Evolutionary conservation across 2,329 filamentous ascomycete genomes (phyloP).

Genomic region (Arthrinium puccinioides): DNA sequence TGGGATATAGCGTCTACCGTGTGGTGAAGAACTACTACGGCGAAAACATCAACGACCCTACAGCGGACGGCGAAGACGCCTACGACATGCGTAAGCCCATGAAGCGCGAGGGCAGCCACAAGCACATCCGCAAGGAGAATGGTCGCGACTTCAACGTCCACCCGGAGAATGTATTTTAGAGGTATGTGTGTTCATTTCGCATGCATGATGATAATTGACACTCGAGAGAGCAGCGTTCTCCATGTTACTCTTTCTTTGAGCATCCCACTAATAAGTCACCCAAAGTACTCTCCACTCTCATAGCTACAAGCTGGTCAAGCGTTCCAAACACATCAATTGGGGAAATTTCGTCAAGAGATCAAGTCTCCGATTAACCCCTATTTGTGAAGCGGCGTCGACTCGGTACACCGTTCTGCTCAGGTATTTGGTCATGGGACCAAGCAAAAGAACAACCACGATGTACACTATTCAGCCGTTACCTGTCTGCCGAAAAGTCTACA

Average conservation of each 20-base stretch:
- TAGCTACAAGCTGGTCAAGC: no score
- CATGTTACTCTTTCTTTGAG: no score
- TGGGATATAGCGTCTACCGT: slow-evolving; percentile 89
- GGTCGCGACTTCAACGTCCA: slow-evolving; percentile 73
- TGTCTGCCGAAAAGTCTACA: slow-evolving; percentile 33
- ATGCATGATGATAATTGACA: neutral
- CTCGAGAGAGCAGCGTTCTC: neutral
- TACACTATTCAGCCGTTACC: slow-evolving; percentile 40
- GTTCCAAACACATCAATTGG: no score
- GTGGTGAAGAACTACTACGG: slow-evolving; percentile 90
- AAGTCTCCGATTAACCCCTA: no score
- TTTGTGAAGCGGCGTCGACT: slow-evolving; percentile 32
- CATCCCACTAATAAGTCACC: no score
- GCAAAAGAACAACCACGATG: slow-evolving; percentile 38
- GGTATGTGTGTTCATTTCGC: neutral
- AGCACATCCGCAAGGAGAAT: slow-evolving; percentile 73
- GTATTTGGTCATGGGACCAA: slow-evolving; percentile 38
- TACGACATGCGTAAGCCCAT: slow-evolving; percentile 95
- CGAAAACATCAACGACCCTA: slow-evolving; percentile 65
- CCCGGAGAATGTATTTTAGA: slow-evolving; percentile 80
- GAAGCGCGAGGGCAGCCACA: slow-evolving; percentile 66
- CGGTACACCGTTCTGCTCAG: slow-evolving; percentile 38
- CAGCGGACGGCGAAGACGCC: slow-evolving; percentile 68
- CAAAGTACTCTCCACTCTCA: no score
- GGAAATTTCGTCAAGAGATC: no score